Evolutionary conservation across 2,329 filamentous ascomycete species (phyloP).

Genomic region (Calonectria pseudoreteaudii): DNA sequence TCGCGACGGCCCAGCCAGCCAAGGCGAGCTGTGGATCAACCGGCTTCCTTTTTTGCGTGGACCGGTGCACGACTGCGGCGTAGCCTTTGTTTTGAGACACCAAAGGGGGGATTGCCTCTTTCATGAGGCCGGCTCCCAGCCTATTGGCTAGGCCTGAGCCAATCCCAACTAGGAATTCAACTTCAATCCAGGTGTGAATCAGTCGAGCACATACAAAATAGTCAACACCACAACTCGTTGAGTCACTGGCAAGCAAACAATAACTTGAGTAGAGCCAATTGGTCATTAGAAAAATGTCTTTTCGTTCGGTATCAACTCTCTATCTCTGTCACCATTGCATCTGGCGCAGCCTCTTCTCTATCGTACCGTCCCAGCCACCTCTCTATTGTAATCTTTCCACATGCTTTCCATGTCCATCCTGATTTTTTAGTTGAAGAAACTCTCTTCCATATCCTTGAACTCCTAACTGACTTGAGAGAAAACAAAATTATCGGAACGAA

Average conservation of each 20-base stretch:
- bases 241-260: not conserved
- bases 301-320: constrained; percentile 7
- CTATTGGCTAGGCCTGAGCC: constrained; percentile 33
- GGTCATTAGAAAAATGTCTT: constrained; percentile 7
- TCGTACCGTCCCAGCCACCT: constrained; percentile 22
- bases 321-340: constrained; percentile 3
- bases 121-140: constrained; percentile 25
- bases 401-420: constrained; percentile 23
- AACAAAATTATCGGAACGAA: constrained; percentile 13
- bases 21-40: not conserved
- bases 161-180: constrained; percentile 27
- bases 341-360: constrained; percentile 20
- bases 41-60: not conserved
- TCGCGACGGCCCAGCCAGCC: not conserved
- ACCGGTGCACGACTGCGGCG: constrained; percentile 9
- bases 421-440: constrained; percentile 10
- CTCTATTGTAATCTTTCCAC: constrained; percentile 24
- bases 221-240: not conserved
- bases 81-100: constrained; percentile 5
- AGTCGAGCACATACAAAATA: not conserved
- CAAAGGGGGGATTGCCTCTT: constrained; percentile 35
- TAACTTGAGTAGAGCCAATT: not conserved
- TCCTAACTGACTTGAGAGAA: constrained; percentile 30
- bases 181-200: not conserved
- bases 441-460: constrained; percentile 28